Percentiles rank a stretch among this genome's conserved stretches.
Evolutionary conservation across 1,284 basidiomycete genomes (phyloP).

Genomic region (Testicularia cyperi): DNA sequence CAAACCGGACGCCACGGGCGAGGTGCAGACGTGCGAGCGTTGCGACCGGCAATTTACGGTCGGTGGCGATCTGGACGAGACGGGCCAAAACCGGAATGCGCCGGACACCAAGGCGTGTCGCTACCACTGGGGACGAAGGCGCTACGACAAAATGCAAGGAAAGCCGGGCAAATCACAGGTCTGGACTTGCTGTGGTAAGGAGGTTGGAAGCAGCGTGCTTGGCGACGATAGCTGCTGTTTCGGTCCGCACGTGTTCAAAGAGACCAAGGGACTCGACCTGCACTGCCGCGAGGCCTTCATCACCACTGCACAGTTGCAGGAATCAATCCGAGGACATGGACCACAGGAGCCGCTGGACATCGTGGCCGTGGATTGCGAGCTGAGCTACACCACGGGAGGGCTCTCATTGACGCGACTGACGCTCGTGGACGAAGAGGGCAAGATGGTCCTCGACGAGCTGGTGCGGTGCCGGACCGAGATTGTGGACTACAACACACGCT

Average conservation of each 20-base stretch:
- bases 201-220: slow-evolving; percentile 33
- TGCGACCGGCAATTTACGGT: slow-evolving; percentile 48
- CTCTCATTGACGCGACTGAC: slow-evolving; percentile 52
- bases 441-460: slow-evolving; percentile 47
- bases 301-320: slow-evolving; percentile 23
- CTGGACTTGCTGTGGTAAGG: slow-evolving; percentile 52
- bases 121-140: slow-evolving; percentile 50
- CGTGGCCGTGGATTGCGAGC: slow-evolving; percentile 55
- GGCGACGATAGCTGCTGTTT: slow-evolving; percentile 46
- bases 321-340: slow-evolving; percentile 3
- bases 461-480: slow-evolving; percentile 39
- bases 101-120: slow-evolving; percentile 41
- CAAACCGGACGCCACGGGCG: slow-evolving; percentile 35
- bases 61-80: slow-evolving; percentile 27
- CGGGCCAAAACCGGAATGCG: slow-evolving; percentile 11
- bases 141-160: slow-evolving; percentile 29
- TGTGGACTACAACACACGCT: slow-evolving; percentile 56
- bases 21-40: slow-evolving; percentile 44
- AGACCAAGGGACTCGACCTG: slow-evolving; percentile 36
- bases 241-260: slow-evolving; percentile 57
- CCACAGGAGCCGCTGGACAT: slow-evolving; percentile 31
- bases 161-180: slow-evolving; percentile 26
- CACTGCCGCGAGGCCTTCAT: slow-evolving; percentile 49
- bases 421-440: slow-evolving; percentile 50
- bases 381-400: slow-evolving; percentile 55